These are phyloP conservation scores for Vitis vinifera DNA, from an alignment of 164 flowering plant species.

Conservation along the genomic window ASM3070453v1 NC_081806.1:15456001-15456500, in stretches of 20 bases:
- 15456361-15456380: too few relatives aligned
- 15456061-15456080: constrained; percentile 54
- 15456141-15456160: background rate
- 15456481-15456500: too few relatives aligned
- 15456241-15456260: background rate
- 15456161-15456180: background rate
- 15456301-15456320: too few relatives aligned
- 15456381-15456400: too few relatives aligned
- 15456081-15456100: constrained; percentile 90
- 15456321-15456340: too few relatives aligned
- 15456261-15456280: background rate
- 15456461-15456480: too few relatives aligned
- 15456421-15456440: too few relatives aligned
- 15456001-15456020: constrained; percentile 65
- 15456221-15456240: background rate
- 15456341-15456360: too few relatives aligned
- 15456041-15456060: constrained; percentile 86
- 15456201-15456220: too few relatives aligned
- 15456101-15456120: constrained; percentile 75
- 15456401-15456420: too few relatives aligned
- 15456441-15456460: too few relatives aligned
- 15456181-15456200: background rate
- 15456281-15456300: too few relatives aligned
- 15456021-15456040: constrained; percentile 70
- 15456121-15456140: constrained; percentile 5